phyloP scores from a whole-genome alignment of 2,329 filamentous ascomycete species.

The Cadophora sp. region DNA sequence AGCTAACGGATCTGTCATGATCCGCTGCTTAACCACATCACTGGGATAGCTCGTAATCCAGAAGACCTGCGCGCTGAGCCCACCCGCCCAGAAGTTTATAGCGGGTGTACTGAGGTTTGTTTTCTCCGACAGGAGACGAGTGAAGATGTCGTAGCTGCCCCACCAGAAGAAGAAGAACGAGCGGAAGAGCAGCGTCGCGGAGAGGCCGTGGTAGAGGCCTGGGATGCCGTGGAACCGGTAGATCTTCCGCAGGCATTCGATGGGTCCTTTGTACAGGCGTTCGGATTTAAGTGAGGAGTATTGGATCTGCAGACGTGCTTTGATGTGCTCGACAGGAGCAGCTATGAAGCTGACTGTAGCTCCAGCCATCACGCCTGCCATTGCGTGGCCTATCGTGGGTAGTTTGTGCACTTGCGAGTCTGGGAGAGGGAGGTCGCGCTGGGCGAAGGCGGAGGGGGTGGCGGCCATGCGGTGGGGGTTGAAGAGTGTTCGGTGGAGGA shows the following conservation, averaged over 20 bases:
- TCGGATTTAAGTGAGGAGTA: slow-evolving; percentile 82
- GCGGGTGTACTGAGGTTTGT: slow-evolving; percentile 78
- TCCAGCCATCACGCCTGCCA: slow-evolving; percentile 87
- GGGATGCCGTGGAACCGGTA: slow-evolving; percentile 73
- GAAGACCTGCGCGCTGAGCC: slow-evolving; percentile 90
- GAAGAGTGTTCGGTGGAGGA: slow-evolving; percentile 84
- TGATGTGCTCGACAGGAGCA: slow-evolving; percentile 93
- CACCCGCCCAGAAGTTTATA: slow-evolving; percentile 97
- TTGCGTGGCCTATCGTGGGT: slow-evolving; percentile 80
- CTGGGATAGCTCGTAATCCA: slow-evolving; percentile 93
- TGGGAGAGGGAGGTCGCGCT: slow-evolving; percentile 28
- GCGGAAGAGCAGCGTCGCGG: slow-evolving; percentile 85
- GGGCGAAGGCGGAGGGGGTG: slow-evolving; percentile 34
- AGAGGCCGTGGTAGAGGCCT: slow-evolving; percentile 86
- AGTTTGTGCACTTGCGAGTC: slow-evolving; percentile 56
- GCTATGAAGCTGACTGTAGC: slow-evolving; percentile 92
- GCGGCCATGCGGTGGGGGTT: slow-evolving; percentile 52
- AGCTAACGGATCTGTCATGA: slow-evolving; percentile 94
- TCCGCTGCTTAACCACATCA: slow-evolving; percentile 92
- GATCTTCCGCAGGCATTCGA: slow-evolving; percentile 81
- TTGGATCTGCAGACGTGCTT: slow-evolving; percentile 92
- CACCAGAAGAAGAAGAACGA: slow-evolving; percentile 99
- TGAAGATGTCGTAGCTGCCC: slow-evolving; percentile 90
- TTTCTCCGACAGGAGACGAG: slow-evolving; percentile 67
- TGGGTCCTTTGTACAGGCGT: slow-evolving; percentile 82